These are phyloP conservation scores for Clitopilus passeckerianus DNA, from an alignment of 768 basidiomycete species.

Conservation along the genomic window DNA sequence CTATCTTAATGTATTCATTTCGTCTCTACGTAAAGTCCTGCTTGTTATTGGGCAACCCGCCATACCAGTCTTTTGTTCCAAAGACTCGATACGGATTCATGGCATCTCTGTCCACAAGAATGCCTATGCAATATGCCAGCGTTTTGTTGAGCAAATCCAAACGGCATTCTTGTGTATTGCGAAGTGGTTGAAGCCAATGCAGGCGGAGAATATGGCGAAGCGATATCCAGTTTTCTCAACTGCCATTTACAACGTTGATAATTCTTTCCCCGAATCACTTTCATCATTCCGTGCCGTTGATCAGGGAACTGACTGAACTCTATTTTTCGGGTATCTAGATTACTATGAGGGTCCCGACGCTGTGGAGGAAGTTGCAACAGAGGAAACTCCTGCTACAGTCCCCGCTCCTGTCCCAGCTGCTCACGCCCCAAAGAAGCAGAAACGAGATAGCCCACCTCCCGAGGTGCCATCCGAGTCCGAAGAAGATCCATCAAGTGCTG, in stretches of 20 bases:
- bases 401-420: conserved; percentile 18
- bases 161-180: not conserved
- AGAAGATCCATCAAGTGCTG: conserved; percentile 51
- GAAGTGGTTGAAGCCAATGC: not conserved
- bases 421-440: conserved; percentile 23
- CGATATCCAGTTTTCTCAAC: no score
- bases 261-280: not conserved
- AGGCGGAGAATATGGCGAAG: not conserved
- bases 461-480: conserved; percentile 40
- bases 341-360: conserved; percentile 65
- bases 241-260: no score
- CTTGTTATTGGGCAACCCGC: not conserved
- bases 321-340: conserved; percentile 5
- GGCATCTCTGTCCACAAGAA: not conserved
- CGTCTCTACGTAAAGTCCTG: conserved; percentile 9
- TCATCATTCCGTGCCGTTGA: not conserved
- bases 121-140: not conserved
- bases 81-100: not conserved
- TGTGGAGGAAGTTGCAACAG: conserved; percentile 33
- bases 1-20: conserved; percentile 23
- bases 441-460: conserved; percentile 15
- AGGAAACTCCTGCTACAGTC: not conserved
- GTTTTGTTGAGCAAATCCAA: not conserved
- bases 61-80: conserved; percentile 2
- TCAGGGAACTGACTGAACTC: not conserved